Base-by-base conservation (phyloP, 2,329 filamentous ascomycete genomes). In the Epichloe uncinata region DNA sequence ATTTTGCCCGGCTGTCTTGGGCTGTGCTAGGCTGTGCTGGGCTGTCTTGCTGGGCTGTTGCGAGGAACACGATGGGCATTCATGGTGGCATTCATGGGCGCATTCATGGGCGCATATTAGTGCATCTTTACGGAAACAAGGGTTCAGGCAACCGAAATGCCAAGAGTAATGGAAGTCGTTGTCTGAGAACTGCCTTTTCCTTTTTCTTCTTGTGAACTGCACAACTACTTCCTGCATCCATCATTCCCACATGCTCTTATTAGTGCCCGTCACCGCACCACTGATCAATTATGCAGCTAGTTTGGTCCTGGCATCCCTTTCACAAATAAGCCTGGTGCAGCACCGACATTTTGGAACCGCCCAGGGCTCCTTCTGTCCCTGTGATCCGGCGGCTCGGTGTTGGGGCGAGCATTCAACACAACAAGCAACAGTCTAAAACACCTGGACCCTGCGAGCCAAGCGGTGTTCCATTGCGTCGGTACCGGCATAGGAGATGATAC, bases 201-300 rank as follows among this genome's bases (percentile, higher is more conserved):
- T n/a, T n/a, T n/a, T n/a, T n/a, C n/a, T n/a, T 3, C 3, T 30
- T 9, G n/a, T 18, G 22, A 18, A 47, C 36, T 22, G 26, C 48
- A 40, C 34, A 40, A 30, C 7, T 7, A 26, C 22, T 26, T 22
- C 22, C 22, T 22, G 22, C n/a, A n/a, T n/a, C n/a, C 22, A 22
- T 22, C 22, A 22, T 22, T 22, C 22, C 22, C 22, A 22, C 22
- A 22, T 22, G 22, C 22, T 41, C 26, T 48, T 45, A 40, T 48
- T 49, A 40, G 46, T 51, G 46, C 41, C 50, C 46, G 50, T 51
- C 50, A 44, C 45, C 16, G 36, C 33, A 37, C 46, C 50, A 37
- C 41, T 44, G 9, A 34, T 42, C 37, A 37, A 34, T 42, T 30
- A 43, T 38, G 41, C 47, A 49, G 47, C 45, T 34, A 22, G 40